Conservation (phyloP, 2,329 filamentous ascomycete genomes). For the Aspergillus arachidicola region DNA sequence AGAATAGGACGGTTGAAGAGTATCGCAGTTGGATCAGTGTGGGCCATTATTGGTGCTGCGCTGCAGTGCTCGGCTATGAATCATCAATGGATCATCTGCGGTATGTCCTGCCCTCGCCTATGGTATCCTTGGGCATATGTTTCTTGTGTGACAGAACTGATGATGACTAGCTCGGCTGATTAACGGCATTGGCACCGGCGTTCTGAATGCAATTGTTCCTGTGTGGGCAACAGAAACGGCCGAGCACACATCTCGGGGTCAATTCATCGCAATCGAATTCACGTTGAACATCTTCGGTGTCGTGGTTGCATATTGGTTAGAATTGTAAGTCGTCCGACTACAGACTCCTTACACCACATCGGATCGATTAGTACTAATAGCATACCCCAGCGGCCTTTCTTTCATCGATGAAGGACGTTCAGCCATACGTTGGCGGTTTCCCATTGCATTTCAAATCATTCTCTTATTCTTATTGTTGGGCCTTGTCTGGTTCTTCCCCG, state of each 20-base stretch:
- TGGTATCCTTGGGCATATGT: too few relatives aligned
- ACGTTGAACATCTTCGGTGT: slow-evolving; percentile 74
- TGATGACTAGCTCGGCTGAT: slow-evolving; percentile 54
- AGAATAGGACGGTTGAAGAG: slow-evolving; percentile 64
- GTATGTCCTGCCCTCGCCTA: slow-evolving; percentile 38
- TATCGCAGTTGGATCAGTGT: slow-evolving; percentile 61
- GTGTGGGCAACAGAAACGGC: slow-evolving; percentile 73
- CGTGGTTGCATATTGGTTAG: slow-evolving; percentile 64
- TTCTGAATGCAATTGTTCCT: slow-evolving; percentile 70
- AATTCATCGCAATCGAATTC: slow-evolving; percentile 72
- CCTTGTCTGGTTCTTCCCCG: slow-evolving; percentile 68
- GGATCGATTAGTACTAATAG: not conserved
- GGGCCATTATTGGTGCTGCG: slow-evolving; percentile 62
- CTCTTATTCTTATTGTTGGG: slow-evolving; percentile 61
- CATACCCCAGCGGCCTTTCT: slow-evolving; percentile 53
- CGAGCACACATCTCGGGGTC: slow-evolving; percentile 67
- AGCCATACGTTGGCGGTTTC: slow-evolving; percentile 67
- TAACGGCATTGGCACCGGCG: slow-evolving; percentile 69
- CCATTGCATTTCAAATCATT: slow-evolving; percentile 70
- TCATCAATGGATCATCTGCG: slow-evolving; percentile 69
- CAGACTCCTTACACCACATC: not conserved
- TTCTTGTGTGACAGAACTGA: too few relatives aligned
- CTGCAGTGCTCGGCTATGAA: slow-evolving; percentile 69
- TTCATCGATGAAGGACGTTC: slow-evolving; percentile 63
- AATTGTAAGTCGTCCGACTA: slow-evolving; percentile 44